These are phyloP conservation scores for Puya raimondii DNA, from an alignment of 176 grass and related monocot genomes.

Conservation along the genomic window DNA sequence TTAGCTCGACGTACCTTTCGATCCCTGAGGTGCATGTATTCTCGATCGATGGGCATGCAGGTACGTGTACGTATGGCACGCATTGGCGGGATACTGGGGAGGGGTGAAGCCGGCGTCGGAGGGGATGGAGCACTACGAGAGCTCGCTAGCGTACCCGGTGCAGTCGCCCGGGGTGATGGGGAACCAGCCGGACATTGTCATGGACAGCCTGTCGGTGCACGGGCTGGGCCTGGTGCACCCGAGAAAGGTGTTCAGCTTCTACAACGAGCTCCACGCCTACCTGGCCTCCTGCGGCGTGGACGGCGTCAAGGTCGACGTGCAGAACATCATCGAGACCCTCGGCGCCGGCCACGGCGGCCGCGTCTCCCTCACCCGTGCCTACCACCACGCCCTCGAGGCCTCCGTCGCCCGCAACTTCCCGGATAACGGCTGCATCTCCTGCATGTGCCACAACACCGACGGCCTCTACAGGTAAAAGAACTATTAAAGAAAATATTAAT, in stretches of 20 bases:
- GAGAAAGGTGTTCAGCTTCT: conserved; percentile 33
- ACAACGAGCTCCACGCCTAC: conserved; percentile 70
- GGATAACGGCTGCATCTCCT: conserved; percentile 74
- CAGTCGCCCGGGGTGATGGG: conserved; percentile 50
- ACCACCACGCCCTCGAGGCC: conserved; percentile 62
- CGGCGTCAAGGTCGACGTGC: conserved; percentile 84
- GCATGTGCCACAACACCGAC: conserved; percentile 89
- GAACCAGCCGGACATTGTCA: conserved; percentile 68
- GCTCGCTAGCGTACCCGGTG: conserved; percentile 48
- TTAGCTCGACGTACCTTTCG: no score
- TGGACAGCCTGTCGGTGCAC: conserved; percentile 55
- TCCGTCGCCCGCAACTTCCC: conserved; percentile 51
- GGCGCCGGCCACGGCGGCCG: conserved; percentile 67
- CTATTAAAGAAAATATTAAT: no score
- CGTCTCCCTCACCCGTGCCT: conserved; percentile 42
- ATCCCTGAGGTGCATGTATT: no score
- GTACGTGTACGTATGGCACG: conserved; percentile 79
- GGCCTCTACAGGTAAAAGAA: conserved; percentile 44
- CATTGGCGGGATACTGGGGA: conserved; percentile 80
- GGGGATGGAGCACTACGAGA: conserved; percentile 50
- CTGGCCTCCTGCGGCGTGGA: conserved; percentile 55
- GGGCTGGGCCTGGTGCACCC: conserved; percentile 63
- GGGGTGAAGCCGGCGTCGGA: conserved; percentile 38
- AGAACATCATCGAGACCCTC: conserved; percentile 76
- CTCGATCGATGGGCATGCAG: conserved; percentile 11